Evolutionary conservation across 495 filamentous ascomycete species (phyloP), one percentile per base, ranked within the genome.

Genomic region (Hypoxylon lienhwacheense): DNA sequence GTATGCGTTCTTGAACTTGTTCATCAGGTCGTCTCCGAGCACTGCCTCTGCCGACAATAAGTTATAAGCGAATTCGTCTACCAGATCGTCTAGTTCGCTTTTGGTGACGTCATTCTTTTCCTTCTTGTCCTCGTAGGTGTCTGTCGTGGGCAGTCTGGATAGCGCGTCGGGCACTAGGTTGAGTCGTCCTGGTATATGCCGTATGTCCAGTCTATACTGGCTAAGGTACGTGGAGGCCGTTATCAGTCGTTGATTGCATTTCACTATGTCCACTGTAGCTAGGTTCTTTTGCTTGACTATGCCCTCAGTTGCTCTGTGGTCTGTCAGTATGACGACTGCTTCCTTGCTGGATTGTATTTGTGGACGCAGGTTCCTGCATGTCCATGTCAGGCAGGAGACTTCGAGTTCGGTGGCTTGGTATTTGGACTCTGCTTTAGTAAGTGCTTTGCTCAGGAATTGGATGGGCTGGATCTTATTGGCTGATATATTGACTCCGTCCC

Each of bases 151-250:
- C 8, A 47, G n/a, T 24, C 43, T 17, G 4, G 31, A 47, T 7
- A 47, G 6, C 1, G 43, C 43, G n/a, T 47, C 43, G 1, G 43
- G 43, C 2, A 47, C 43, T 7, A 47, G 15, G 19, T 47, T 47
- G 1, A 35, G 2, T 1, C 17, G 17, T 7, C 43, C 43, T 3
- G 43, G 43, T n/a, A 47, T 35, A 15, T 47, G 11, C 8, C 29
- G 12, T 1, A 47, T 20, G 11, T 47, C 31, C 11, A 47, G 31
- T 2, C 12, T 8, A 25, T 24, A 47, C n/a, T 35, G 43, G 29
- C n/a, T 15, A 4, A 35, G n/a, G 7, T 17, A 35, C 7, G n/a
- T 35, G 7, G 32, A 35, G n/a, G 32, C n/a, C 7, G 17, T 14
- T 5, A 35, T 17, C n/a, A 35, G 32, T 6, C 15, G n/a, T 2